These are phyloP conservation scores for Phaffia rhodozyma DNA, from an alignment of 1,284 basidiomycete species.

Conservation along the genomic window DNA sequence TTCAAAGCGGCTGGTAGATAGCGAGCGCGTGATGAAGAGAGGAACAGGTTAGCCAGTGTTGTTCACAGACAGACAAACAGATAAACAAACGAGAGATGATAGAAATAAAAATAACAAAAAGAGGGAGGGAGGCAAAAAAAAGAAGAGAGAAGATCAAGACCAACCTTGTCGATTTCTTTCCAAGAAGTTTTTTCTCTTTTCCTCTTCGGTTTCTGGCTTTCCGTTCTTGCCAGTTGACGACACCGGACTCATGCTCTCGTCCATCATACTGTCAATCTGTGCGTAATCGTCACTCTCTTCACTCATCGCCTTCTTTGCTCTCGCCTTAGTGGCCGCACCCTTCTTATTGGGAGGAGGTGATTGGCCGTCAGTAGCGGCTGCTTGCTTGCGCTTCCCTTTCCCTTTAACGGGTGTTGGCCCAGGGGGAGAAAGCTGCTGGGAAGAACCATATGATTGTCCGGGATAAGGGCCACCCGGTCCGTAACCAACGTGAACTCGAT, in stretches of 20 bases:
- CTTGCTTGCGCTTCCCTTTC: no score
- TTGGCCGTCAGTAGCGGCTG: neutral
- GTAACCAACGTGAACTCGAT: neutral
- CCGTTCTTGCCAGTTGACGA: conserved; percentile 37
- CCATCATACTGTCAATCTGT: neutral
- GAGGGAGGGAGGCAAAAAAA: neutral
- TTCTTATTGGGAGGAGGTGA: neutral
- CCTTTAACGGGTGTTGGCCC: neutral
- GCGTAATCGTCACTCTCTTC: conserved; percentile 19
- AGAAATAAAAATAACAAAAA: no score
- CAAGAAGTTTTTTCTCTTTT: conserved; percentile 85
- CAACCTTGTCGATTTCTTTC: conserved; percentile 87
- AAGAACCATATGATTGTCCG: neutral
- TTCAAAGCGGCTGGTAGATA: conserved; percentile 71
- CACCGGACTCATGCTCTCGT: conserved; percentile 18
- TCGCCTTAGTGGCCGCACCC: conserved; percentile 5
- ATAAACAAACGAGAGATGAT: no score
- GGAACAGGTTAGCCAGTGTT: neutral
- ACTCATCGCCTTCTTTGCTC: conserved; percentile 20
- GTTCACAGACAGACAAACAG: no score
- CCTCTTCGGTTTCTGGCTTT: conserved; percentile 87
- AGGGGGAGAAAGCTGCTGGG: neutral
- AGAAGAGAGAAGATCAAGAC: conserved; percentile 21
- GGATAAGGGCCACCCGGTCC: neutral
- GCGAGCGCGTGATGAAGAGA: conserved; percentile 6